Conservation (phyloP, 768 basidiomycete species). For the Royoungia palumana region DNA sequence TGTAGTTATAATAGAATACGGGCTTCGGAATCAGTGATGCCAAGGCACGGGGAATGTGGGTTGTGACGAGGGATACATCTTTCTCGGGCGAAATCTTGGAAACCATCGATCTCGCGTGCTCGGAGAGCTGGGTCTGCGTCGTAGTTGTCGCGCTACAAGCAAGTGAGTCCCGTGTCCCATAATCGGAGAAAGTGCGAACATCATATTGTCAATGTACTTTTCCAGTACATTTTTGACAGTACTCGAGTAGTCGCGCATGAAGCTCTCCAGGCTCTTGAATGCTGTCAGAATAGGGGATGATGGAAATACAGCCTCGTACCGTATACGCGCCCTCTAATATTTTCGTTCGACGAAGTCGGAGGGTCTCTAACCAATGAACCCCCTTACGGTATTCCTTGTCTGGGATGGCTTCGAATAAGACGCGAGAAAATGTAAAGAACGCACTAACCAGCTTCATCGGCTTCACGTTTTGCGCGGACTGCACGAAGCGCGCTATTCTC, state of each 20-base stretch:
- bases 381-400: slow-evolving; percentile 90
- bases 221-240: slow-evolving; percentile 62
- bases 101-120: slow-evolving; percentile 58
- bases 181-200: slow-evolving; percentile 30
- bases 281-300: slow-evolving; percentile 10
- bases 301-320: slow-evolving; percentile 37
- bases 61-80: slow-evolving; percentile 58
- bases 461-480: slow-evolving; percentile 83
- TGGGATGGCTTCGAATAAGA: slow-evolving; percentile 25
- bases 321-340: slow-evolving; percentile 79
- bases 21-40: slow-evolving; percentile 66
- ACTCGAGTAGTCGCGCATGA: slow-evolving; percentile 68
- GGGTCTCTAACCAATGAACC: slow-evolving; percentile 90
- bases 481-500: slow-evolving; percentile 68
- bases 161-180: slow-evolving; percentile 1
- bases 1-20: slow-evolving; percentile 70
- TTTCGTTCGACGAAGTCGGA: slow-evolving; percentile 77
- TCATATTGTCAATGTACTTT: slow-evolving; percentile 78
- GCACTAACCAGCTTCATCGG: slow-evolving; percentile 79
- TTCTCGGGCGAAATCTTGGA: slow-evolving; percentile 66
- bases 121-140: slow-evolving; percentile 72
- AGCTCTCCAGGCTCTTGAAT: slow-evolving; percentile 72
- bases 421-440: not conserved
- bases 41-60: slow-evolving; percentile 58
- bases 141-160: slow-evolving; percentile 65